phyloP scores from a whole-genome alignment of 23 red algal species.

The Gracilaria domingensis region DNA sequence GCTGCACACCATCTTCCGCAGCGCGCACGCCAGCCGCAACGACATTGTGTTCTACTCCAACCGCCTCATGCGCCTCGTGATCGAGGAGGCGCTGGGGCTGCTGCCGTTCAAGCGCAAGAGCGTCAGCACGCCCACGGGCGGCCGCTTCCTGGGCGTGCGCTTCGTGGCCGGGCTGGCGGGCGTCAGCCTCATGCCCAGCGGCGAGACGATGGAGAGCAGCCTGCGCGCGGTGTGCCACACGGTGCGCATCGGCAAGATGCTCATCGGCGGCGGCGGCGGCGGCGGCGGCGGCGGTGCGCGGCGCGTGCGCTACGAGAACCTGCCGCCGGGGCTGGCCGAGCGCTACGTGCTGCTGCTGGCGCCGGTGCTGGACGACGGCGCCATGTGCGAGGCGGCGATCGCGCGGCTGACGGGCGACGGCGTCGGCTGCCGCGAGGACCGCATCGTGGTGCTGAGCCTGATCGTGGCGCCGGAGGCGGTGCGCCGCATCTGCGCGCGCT shows the following conservation, averaged over 20 bases:
- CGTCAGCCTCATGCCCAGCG: conserved; percentile 84
- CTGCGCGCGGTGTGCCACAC: conserved; percentile 84
- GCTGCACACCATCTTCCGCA: conserved; percentile 92
- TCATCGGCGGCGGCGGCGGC: conserved; percentile 39
- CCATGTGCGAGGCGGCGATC: conserved; percentile 74
- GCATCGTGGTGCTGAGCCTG: conserved; percentile 81
- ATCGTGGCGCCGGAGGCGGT: conserved; percentile 88
- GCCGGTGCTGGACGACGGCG: conserved; percentile 89
- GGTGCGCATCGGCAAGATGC: conserved; percentile 91
- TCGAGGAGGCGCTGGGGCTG: conserved; percentile 88
- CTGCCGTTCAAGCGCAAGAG: conserved; percentile 88
- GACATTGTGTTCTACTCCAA: conserved; percentile 99
- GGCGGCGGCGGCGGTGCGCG: background rate
- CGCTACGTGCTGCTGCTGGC: conserved; percentile 89
- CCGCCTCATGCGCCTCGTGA: conserved; percentile 91
- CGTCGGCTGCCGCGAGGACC: conserved; percentile 74
- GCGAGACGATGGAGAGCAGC: conserved; percentile 92
- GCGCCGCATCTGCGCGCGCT: conserved; percentile 65
- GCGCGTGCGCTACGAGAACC: conserved; percentile 68
- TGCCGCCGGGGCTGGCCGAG: conserved; percentile 60
- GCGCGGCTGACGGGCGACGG: conserved; percentile 51
- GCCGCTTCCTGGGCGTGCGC: conserved; percentile 78
- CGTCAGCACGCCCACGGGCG: conserved; percentile 86
- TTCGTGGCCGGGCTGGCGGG: conserved; percentile 78
- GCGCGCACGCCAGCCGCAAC: conserved; percentile 64